Evolutionary conservation across 768 basidiomycete species (phyloP).

Genomic region (Leucocoprinus leucothites): DNA sequence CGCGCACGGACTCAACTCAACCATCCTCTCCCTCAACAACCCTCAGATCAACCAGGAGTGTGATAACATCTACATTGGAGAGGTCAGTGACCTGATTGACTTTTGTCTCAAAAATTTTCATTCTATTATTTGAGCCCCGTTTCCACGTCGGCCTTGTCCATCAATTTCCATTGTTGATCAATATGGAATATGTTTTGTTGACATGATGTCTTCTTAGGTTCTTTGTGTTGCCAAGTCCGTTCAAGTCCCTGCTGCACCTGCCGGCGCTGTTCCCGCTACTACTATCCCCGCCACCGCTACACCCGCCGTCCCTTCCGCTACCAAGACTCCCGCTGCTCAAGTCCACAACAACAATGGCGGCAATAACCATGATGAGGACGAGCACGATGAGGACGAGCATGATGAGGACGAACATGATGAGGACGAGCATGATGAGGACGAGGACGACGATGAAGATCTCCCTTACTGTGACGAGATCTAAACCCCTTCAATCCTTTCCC

Average conservation of each 20-base stretch:
- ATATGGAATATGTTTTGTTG: slow-evolving; percentile 1
- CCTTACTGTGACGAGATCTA: slow-evolving; percentile 53
- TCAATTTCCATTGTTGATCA: not conserved
- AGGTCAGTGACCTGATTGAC: slow-evolving; percentile 48
- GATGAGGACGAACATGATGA: slow-evolving; percentile 16
- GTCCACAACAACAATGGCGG: not conserved
- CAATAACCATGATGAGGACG: slow-evolving; percentile 12
- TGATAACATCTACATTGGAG: slow-evolving; percentile 70
- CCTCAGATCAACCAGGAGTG: slow-evolving; percentile 60
- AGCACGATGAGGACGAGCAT: slow-evolving; percentile 18
- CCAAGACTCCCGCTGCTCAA: slow-evolving; percentile 13
- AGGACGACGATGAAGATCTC: slow-evolving; percentile 38
- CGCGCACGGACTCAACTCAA: slow-evolving; percentile 41
- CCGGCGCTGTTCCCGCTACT: slow-evolving; percentile 20
- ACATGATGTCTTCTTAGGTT: slow-evolving; percentile 32
- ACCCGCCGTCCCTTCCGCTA: slow-evolving; percentile 20
- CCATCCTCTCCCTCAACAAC: slow-evolving; percentile 66
- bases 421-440: slow-evolving; percentile 16
- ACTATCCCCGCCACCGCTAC: slow-evolving; percentile 30
- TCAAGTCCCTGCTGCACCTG: slow-evolving; percentile 40
- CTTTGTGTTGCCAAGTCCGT: slow-evolving; percentile 46
- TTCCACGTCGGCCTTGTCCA: not conserved
- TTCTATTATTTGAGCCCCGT: not conserved
- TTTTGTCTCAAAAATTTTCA: not conserved
- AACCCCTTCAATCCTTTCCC: slow-evolving; percentile 2